These are phyloP conservation scores for Chalciporus piperatus DNA, from an alignment of 768 basidiomycete genomes.

Conservation along the genomic window DNA sequence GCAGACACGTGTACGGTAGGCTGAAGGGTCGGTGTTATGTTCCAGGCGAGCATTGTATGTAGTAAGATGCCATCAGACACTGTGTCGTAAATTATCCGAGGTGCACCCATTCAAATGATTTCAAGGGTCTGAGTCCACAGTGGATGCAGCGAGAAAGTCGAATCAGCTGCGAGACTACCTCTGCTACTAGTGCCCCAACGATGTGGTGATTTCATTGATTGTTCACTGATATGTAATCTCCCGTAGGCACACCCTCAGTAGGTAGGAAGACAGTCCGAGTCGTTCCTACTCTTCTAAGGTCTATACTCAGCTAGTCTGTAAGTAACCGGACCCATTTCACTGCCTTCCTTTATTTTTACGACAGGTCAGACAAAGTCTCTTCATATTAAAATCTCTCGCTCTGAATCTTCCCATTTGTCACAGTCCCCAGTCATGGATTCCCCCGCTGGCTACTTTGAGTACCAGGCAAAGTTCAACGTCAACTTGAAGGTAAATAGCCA, in stretches of 20 bases:
- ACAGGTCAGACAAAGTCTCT: conserved; percentile 25
- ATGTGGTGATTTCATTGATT: conserved; percentile 28
- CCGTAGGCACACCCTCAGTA: too few species aligned
- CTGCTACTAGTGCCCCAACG: conserved; percentile 10
- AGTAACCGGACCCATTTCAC: conserved; percentile 12
- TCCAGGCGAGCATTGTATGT: neutral
- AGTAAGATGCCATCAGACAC: conserved; percentile 1
- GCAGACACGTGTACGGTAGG: conserved; percentile 28
- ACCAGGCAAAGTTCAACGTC: conserved; percentile 25
- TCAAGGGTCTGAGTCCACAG: neutral
- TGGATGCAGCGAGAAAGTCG: neutral
- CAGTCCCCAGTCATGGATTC: conserved; percentile 13
- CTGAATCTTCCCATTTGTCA: conserved; percentile 7
- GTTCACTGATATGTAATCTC: conserved; percentile 18
- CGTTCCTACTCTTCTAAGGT: too few species aligned
- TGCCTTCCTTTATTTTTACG: conserved; percentile 14
- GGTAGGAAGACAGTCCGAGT: conserved; percentile 12
- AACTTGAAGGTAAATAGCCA: conserved; percentile 14
- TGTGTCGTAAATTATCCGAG: conserved; percentile 17
- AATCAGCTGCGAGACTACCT: neutral
- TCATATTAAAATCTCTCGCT: conserved; percentile 26
- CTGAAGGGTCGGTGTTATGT: conserved; percentile 8
- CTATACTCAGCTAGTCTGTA: conserved; percentile 25
- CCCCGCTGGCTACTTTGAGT: neutral
- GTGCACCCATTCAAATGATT: too few species aligned